Evolutionary conservation across 2,329 filamentous ascomycete species (phyloP).

Genomic region (Fonsecaea pedrosoi): DNA sequence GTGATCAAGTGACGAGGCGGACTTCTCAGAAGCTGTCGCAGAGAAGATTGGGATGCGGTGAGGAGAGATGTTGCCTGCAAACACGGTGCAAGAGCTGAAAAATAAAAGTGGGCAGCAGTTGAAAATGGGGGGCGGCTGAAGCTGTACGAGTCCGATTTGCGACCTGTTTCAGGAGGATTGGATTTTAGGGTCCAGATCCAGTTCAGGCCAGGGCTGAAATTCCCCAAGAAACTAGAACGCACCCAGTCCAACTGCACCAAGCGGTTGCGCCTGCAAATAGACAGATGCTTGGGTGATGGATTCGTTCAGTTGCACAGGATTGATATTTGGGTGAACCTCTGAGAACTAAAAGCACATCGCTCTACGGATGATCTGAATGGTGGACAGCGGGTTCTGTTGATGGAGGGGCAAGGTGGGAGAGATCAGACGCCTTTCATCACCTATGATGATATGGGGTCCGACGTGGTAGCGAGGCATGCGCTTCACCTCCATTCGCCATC

Average conservation of each 20-base stretch:
- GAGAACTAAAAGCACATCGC: conserved; percentile 1
- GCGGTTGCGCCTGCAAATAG: background rate
- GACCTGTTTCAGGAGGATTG: conserved; percentile 19
- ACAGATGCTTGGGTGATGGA: conserved; percentile 6
- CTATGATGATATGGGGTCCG: conserved; percentile 4
- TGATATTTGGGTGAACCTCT: background rate
- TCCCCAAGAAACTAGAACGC: conserved; percentile 9
- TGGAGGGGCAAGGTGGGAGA: conserved; percentile 8
- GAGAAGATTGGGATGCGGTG: conserved; percentile 10
- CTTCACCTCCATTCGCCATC: conserved; percentile 7
- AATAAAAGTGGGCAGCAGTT: conserved; percentile 20
- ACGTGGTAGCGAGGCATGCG: conserved; percentile 28
- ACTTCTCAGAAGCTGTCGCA: conserved; percentile 9
- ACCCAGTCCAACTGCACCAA: background rate
- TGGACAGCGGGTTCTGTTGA: background rate
- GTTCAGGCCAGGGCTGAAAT: conserved; percentile 25
- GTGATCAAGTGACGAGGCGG: background rate
- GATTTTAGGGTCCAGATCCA: conserved; percentile 11
- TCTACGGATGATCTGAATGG: background rate
- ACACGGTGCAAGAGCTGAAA: conserved; percentile 23
- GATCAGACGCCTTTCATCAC: background rate
- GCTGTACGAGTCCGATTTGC: conserved; percentile 21
- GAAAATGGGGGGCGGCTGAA: conserved; percentile 31
- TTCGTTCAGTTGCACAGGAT: conserved; percentile 4
- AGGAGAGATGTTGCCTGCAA: background rate